Evolutionary conservation across 768 basidiomycete species (phyloP), one percentile per base, ranked within the genome.

Genomic region (Saitozyma sp.): DNA sequence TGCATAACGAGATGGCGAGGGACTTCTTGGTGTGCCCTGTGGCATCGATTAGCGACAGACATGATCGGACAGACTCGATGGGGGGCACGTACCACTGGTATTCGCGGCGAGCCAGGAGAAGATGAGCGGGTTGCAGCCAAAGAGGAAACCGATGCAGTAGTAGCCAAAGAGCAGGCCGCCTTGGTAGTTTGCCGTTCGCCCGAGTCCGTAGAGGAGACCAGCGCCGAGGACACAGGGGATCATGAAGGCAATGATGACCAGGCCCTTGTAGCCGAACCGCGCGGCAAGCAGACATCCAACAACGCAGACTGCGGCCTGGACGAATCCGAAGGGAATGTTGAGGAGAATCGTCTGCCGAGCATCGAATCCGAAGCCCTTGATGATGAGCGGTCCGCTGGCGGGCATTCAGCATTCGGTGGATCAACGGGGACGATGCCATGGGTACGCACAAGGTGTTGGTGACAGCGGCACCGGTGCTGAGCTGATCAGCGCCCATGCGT

Each of bases 271-370:
- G 51, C 57, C 57, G 53, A 54, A 58, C 50, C 37, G 9, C 10
- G 48, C 57, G 1, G 81, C 78, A 9, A 82, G 62, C n/a, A 63
- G 74, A 11, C 79, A 81, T 0, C 81, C 68, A 37, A 73, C 38
- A 38, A 82, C 49, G 48, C 78, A 80, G 48, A 79, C 29, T 56
- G 81, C 61, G 10, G 82, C 71, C 67, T 83, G 81, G 29, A 83
- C 65, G 13, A 76, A 77, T 16, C 74, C 67, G 66, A 82, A 84
- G 9, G 82, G 83, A 49, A 83, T 82, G 62, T 83, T 83, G 77
- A 84, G 81, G 17, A 83, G 71, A 43, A 83, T 80, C 20, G 82
- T 29, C 5, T 29, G 29, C 29, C 29, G 29, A 29, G 29, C 29
- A 29, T 29, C 29, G 29, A 29, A 29, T 83, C 82, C 83, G 59